phyloP scores from a whole-genome alignment of 2,329 filamentous ascomycete genomes.

The Hymenoscyphus fructigenus region DNA sequence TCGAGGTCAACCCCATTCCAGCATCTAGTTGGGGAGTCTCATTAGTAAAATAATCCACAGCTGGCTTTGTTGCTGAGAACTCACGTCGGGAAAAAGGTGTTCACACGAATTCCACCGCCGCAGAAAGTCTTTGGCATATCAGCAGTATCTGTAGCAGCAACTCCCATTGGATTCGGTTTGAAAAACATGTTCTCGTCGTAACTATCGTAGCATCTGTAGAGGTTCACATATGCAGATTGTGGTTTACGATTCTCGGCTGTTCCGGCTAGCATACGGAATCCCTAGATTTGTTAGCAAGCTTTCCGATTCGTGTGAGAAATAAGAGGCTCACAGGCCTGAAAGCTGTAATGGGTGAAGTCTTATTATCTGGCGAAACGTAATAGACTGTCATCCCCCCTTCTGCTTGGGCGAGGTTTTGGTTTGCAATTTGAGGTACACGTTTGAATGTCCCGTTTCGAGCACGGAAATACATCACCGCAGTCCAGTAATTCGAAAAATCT shows the following conservation, averaged over 20 bases:
- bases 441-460: conserved; percentile 14
- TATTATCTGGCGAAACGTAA: conserved; percentile 9
- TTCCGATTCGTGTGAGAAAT: not conserved
- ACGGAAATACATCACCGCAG: conserved; percentile 14
- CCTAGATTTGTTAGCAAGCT: not conserved
- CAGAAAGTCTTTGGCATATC: conserved; percentile 38
- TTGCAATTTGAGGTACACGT: conserved; percentile 10
- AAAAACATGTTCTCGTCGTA: conserved; percentile 28
- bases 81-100: conserved; percentile 31
- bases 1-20: conserved; percentile 25
- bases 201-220: conserved; percentile 16
- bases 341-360: conserved; percentile 1
- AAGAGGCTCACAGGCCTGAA: conserved; percentile 2
- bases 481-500: conserved; percentile 17
- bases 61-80: not conserved
- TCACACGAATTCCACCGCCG: conserved; percentile 35
- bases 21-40: conserved; percentile 7
- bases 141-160: conserved; percentile 35
- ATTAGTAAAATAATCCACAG: not conserved
- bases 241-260: conserved; percentile 7
- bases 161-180: conserved; percentile 26
- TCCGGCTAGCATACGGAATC: conserved; percentile 13
- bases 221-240: conserved; percentile 10
- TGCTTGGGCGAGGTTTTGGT: conserved; percentile 9
- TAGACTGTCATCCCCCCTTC: conserved; percentile 15